Percentiles rank a stretch among this genome's conserved stretches.
These are phyloP conservation scores for Lasiosphaeria miniovina DNA, from an alignment of 495 filamentous ascomycete genomes.

Conservation along the genomic window DNA sequence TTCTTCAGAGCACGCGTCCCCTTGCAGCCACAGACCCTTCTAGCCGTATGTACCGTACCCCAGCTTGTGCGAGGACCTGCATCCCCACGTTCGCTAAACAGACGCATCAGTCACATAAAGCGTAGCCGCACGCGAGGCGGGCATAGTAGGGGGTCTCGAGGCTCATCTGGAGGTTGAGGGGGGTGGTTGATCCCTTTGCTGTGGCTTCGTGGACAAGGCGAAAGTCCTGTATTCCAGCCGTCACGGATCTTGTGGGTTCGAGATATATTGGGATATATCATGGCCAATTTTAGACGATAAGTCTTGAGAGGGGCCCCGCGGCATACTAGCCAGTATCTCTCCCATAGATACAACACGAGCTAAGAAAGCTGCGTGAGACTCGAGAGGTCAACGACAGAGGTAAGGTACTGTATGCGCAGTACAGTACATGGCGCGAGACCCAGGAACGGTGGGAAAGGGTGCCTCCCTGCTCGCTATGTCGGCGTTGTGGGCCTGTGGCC, in stretches of 20 bases:
- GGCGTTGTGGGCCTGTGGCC: background rate
- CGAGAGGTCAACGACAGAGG: too few relatives aligned
- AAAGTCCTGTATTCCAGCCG: too few relatives aligned
- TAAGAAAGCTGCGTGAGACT: too few relatives aligned
- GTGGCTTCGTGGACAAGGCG: too few relatives aligned
- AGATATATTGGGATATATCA: constrained; percentile 20
- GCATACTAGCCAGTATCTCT: too few relatives aligned
- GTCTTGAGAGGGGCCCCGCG: background rate
- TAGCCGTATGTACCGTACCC: constrained; percentile 1
- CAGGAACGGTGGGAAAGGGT: background rate
- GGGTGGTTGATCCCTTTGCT: too few relatives aligned
- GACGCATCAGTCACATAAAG: background rate
- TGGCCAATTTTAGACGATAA: constrained; percentile 16
- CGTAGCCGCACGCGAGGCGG: constrained; percentile 2
- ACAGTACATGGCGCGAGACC: background rate
- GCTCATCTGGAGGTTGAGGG: background rate
- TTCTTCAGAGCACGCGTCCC: constrained; percentile 3
- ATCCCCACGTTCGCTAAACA: background rate
- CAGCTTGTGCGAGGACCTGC: background rate
- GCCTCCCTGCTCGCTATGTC: background rate
- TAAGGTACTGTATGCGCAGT: too few relatives aligned
- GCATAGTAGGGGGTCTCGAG: background rate
- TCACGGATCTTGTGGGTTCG: background rate
- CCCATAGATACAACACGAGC: too few relatives aligned
- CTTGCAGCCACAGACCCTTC: constrained; percentile 13